Conservation (phyloP, 1,284 basidiomycete genomes). For the Chalciporus sp. region DNA sequence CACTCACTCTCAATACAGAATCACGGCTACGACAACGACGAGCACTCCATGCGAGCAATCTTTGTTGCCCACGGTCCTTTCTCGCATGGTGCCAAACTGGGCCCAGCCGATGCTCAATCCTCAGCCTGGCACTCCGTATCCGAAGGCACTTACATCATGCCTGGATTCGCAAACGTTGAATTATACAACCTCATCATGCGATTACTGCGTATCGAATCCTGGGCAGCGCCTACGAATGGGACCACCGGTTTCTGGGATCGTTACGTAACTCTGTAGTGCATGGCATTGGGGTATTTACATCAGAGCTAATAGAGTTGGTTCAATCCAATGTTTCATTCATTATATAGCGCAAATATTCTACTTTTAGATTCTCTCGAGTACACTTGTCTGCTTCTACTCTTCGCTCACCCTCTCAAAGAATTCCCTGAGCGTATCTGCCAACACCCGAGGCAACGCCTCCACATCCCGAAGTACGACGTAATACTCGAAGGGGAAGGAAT, state of each 20-base stretch:
- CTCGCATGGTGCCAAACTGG: slow-evolving; percentile 60
- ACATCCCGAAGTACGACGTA: slow-evolving; percentile 93
- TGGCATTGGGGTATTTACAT: background rate
- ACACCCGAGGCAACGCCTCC: slow-evolving; percentile 89
- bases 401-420: slow-evolving; percentile 84
- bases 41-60: slow-evolving; percentile 81
- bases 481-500: slow-evolving; percentile 98
- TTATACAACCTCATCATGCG: slow-evolving; percentile 82
- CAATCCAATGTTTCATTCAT: slow-evolving; percentile 6
- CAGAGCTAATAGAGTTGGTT: background rate
- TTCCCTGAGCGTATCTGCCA: slow-evolving; percentile 91
- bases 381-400: slow-evolving; percentile 19
- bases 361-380: background rate
- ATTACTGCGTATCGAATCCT: slow-evolving; percentile 64
- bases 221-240: slow-evolving; percentile 72
- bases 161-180: slow-evolving; percentile 82
- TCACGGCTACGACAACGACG: slow-evolving; percentile 83
- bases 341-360: background rate
- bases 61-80: slow-evolving; percentile 92
- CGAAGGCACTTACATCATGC: slow-evolving; percentile 70
- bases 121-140: slow-evolving; percentile 68
- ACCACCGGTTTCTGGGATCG: slow-evolving; percentile 79
- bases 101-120: slow-evolving; percentile 33
- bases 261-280: slow-evolving; percentile 48
- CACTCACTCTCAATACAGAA: slow-evolving; percentile 45